Evolutionary conservation across 176 grass and related monocot genomes (phyloP).

Genomic region (Carex littledalei): DNA sequence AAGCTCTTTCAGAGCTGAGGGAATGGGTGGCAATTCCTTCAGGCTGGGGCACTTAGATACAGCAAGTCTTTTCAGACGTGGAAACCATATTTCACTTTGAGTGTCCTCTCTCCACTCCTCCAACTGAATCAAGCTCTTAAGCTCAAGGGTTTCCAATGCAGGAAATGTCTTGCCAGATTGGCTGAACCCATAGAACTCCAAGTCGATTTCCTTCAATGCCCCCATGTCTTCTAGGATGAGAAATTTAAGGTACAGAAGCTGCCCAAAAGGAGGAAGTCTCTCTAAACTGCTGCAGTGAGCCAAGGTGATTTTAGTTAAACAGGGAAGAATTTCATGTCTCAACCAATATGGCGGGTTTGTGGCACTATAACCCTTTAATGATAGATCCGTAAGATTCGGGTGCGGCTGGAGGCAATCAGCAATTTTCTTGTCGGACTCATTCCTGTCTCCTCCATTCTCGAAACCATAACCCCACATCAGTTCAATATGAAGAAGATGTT

Average conservation of each 20-base stretch:
- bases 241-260: not conserved
- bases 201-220: not conserved
- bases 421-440: not conserved
- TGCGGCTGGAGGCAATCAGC: constrained; percentile 26
- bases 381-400: not conserved
- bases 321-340: not conserved
- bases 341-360: constrained; percentile 15
- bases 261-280: constrained; percentile 12
- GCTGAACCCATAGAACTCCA: not conserved
- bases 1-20: not conserved
- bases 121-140: not conserved
- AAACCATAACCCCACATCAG: constrained; percentile 17
- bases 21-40: constrained; percentile 11
- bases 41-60: constrained; percentile 3
- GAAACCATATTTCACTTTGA: constrained; percentile 10
- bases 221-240: not conserved
- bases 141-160: not conserved
- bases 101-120: constrained; percentile 12
- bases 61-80: not conserved
- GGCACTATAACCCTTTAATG: constrained; percentile 7
- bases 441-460: not conserved
- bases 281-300: not conserved
- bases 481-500: not conserved
- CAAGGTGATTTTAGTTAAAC: constrained; percentile 7
- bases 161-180: not conserved